Base-by-base conservation (phyloP, 768 basidiomycete species). In the Pleurotus tuber-regium region DNA sequence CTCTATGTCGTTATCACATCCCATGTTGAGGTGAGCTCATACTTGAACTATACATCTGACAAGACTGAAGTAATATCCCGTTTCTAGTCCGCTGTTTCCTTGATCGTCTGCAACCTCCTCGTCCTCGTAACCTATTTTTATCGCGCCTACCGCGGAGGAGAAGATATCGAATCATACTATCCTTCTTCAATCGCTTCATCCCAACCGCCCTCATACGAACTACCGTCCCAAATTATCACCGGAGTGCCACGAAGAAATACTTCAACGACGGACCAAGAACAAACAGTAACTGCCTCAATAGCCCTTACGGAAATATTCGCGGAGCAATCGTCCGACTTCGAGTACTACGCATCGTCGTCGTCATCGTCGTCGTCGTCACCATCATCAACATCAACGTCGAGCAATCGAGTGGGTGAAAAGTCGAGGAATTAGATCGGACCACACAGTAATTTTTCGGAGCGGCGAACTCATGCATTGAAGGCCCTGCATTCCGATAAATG, bases 101-200 rank as follows among this genome's bases (percentile, higher is more conserved):
- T 52, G 25, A 43, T 42, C 19, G 29, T 52, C 40, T 52, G 50
- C 50, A 52, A 52, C 40, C 21, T 52, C 38, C 29, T 52, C 14
- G 42, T 52, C 26, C 39, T 52, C 18, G 50, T 52, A 6, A 52
- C 39, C 6, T 42, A 29, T 19, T 26, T 52, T 41, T 52, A 52
- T 23, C 40, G 40, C 10, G n/a, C 28, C 12, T 42, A 42, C 31
- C 39, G 40, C 2, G 23, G 16, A 4, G 50, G 40, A 1, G 35
- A 52, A 43, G 50, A 52, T 33, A 30, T 52, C 3, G 50, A 52
- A 29, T 52, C 50, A 8, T 16, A 29, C 19, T 52, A 52, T 9
- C 41, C 21, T 25, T 42, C 41, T 5, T 19, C 30, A 14, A 31
- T 14, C 30, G 14, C 41, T 38, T 38, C 36, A 38, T 38, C 36